Evolutionary conservation across 2,329 filamentous ascomycete species (phyloP).

Genomic region (Colletotrichum siamense): DNA sequence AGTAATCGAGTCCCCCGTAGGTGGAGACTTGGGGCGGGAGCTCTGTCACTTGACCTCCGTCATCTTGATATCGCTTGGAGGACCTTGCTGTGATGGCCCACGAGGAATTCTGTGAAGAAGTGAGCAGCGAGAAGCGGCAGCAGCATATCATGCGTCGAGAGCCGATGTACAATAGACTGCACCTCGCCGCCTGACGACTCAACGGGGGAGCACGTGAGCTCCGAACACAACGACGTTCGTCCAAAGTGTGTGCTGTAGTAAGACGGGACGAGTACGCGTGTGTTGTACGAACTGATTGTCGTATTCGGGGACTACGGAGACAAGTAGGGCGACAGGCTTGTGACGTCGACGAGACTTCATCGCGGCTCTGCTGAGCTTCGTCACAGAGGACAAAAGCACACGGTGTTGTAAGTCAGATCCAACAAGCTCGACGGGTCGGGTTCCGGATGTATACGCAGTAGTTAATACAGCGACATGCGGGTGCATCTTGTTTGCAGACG

Average conservation of each 20-base stretch:
- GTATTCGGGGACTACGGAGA: neutral
- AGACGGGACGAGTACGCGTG: neutral
- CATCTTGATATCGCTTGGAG: neutral
- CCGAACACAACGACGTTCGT: neutral
- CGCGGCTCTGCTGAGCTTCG: neutral
- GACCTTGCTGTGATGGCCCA: neutral
- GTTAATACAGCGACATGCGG: neutral
- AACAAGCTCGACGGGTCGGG: neutral
- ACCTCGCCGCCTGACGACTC: neutral
- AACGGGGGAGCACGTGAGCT: neutral
- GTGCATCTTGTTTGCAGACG: neutral
- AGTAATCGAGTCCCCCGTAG: neutral
- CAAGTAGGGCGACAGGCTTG: neutral
- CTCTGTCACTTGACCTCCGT: neutral
- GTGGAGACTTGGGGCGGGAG: neutral
- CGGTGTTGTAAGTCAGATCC: neutral
- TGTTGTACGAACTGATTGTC: neutral
- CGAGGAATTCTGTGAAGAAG: neutral
- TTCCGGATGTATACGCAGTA: neutral
- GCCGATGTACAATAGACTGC: neutral
- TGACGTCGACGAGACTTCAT: neutral
- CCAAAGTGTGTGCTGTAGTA: neutral
- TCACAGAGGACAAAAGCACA: neutral
- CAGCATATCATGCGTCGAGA: neutral
- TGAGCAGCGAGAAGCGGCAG: neutral